Percentiles rank a stretch among this genome's conserved stretches.
These are phyloP conservation scores for Acorus gramineus DNA, from an alignment of 106 monocot species.

Conservation along the genomic window DNA sequence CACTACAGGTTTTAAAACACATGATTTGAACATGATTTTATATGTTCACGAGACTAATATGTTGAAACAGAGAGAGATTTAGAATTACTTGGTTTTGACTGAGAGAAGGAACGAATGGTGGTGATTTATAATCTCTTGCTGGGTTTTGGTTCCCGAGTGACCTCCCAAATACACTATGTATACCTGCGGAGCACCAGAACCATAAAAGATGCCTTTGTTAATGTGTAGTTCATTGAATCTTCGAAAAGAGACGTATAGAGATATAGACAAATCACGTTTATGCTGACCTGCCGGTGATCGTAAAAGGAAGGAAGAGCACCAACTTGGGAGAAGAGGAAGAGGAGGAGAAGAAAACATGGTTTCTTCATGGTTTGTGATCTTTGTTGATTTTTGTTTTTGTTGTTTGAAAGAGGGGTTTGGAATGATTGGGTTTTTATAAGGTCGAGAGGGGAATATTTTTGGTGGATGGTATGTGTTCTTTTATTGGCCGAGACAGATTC, in stretches of 20 bases:
- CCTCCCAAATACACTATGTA: conserved; percentile 46
- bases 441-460: no score
- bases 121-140: conserved; percentile 21
- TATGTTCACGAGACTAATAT: neutral
- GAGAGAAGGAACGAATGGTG: conserved; percentile 48
- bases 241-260: no score
- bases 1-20: conserved; percentile 11
- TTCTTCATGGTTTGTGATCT: no score
- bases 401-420: no score
- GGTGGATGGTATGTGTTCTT: no score
- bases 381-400: no score
- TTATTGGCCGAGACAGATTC: no score
- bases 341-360: neutral
- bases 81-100: conserved; percentile 34
- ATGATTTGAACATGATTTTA: neutral
- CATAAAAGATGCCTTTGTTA: no score
- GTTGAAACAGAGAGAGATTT: neutral
- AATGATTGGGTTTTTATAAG: no score
- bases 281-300: conserved; percentile 11
- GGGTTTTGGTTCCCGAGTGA: conserved; percentile 19
- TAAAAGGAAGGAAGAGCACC: neutral
- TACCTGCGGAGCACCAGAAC: conserved; percentile 11
- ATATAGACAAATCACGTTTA: no score
- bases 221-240: no score
- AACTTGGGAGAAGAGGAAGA: neutral